A percentile compares a stretch with the other conserved stretches of the same genome.
Conservation (phyloP, 768 basidiomycete species). For the Podaxis rugospora region DNA sequence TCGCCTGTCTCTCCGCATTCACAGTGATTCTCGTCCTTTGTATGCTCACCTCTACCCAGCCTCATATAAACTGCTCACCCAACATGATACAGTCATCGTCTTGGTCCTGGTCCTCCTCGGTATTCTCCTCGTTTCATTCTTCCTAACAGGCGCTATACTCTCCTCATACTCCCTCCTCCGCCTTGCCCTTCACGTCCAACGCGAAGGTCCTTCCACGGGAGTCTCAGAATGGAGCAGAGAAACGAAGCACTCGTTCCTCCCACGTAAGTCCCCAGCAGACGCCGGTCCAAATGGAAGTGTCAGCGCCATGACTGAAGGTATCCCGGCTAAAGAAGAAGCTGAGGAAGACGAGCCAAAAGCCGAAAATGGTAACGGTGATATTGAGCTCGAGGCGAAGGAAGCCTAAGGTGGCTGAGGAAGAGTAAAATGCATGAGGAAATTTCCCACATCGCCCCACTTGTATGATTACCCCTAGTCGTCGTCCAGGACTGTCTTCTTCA, state of each 20-base stretch:
- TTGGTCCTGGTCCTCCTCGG: background rate
- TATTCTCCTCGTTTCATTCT: conserved; percentile 2
- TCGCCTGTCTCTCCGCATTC: background rate
- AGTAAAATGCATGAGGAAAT: no score
- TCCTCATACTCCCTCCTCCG: conserved; percentile 6
- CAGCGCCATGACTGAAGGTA: background rate
- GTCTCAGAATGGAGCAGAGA: conserved; percentile 5
- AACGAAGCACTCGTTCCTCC: background rate
- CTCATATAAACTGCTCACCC: background rate
- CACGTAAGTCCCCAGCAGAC: background rate
- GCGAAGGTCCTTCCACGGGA: conserved; percentile 2
- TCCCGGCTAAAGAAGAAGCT: background rate
- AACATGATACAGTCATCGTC: background rate
- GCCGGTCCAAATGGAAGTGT: background rate
- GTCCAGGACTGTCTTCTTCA: no score
- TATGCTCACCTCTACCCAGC: background rate
- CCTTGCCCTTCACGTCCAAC: conserved; percentile 3
- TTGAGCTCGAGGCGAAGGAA: background rate
- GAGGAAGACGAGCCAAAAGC: background rate
- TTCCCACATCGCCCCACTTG: no score
- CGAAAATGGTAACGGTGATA: background rate
- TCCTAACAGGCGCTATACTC: conserved; percentile 5
- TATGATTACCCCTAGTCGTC: no score
- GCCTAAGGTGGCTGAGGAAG: no score
- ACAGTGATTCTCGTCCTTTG: background rate